A percentile compares a stretch with the other conserved stretches of the same genome.
phyloP scores from a whole-genome alignment of 2,329 filamentous ascomycete species.

The Colletotrichum ledebouriae region DNA sequence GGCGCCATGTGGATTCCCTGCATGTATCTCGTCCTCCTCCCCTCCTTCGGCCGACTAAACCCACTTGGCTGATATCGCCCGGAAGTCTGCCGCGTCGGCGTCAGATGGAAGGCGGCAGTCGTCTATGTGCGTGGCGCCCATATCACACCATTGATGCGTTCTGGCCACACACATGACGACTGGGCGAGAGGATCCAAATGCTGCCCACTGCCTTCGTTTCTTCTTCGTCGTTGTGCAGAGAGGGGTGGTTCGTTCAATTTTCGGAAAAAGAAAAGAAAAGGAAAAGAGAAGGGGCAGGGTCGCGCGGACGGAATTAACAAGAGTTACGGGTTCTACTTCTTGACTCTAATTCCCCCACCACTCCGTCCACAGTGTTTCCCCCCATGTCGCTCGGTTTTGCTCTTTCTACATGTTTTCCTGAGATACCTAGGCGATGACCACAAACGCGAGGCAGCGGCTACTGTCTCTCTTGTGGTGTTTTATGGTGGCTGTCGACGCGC shows the following conservation, averaged over 20 bases:
- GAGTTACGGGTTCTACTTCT: not conserved
- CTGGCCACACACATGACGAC: too few relatives aligned
- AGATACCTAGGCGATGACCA: constrained; percentile 35
- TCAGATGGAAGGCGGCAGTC: constrained; percentile 9
- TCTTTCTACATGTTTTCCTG: constrained; percentile 22
- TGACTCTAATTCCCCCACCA: not conserved
- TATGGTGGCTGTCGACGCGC: constrained; percentile 20
- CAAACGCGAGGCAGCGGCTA: constrained; percentile 16
- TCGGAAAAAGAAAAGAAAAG: too few relatives aligned
- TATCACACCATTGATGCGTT: not conserved
- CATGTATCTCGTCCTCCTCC: not conserved
- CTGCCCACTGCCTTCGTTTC: too few relatives aligned
- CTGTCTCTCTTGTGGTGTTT: constrained; percentile 15
- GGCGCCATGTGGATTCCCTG: constrained; percentile 25
- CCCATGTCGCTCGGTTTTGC: constrained; percentile 4
- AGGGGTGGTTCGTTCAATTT: too few relatives aligned
- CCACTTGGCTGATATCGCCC: constrained; percentile 20
- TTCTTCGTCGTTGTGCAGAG: too few relatives aligned
- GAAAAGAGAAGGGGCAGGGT: too few relatives aligned
- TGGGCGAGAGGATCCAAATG: too few relatives aligned
- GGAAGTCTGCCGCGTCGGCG: constrained; percentile 24
- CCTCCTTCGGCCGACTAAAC: constrained; percentile 13
- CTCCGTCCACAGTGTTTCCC: not conserved
- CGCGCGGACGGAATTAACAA: too few relatives aligned
- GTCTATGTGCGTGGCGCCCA: constrained; percentile 1